These are phyloP conservation scores for Phytophthora boehmeriae DNA, from an alignment of 352 stramenopile species.

Conservation along the genomic window DNA sequence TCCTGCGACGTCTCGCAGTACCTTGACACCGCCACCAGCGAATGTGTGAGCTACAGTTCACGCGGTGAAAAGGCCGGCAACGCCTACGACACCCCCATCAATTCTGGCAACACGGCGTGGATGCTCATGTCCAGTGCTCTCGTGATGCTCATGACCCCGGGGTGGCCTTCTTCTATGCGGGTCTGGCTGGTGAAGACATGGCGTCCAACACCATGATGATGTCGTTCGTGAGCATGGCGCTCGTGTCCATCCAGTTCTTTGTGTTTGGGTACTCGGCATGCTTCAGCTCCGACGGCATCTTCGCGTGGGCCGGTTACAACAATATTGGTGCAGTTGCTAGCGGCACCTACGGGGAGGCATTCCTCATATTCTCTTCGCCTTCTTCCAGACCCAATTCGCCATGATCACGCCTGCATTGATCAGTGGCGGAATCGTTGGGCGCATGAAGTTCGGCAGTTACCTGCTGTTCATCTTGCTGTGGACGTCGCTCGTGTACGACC, in stretches of 20 bases:
- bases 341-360: slow-evolving; percentile 65
- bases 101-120: slow-evolving; percentile 74
- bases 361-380: slow-evolving; percentile 73
- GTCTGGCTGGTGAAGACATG: slow-evolving; percentile 75
- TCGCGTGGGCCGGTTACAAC: slow-evolving; percentile 66
- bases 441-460: slow-evolving; percentile 84
- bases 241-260: slow-evolving; percentile 87
- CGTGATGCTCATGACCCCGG: slow-evolving; percentile 79
- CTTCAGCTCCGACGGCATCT: slow-evolving; percentile 71
- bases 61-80: slow-evolving; percentile 38
- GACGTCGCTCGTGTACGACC: slow-evolving; percentile 85
- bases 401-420: slow-evolving; percentile 81
- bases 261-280: slow-evolving; percentile 76
- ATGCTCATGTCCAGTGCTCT: slow-evolving; percentile 62
- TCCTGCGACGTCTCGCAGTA: slow-evolving; percentile 45
- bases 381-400: slow-evolving; percentile 87
- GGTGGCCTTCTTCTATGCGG: slow-evolving; percentile 85
- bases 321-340: slow-evolving; percentile 47
- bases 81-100: slow-evolving; percentile 37
- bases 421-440: slow-evolving; percentile 81
- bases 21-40: slow-evolving; percentile 37
- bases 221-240: slow-evolving; percentile 75
- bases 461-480: slow-evolving; percentile 81
- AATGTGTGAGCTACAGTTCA: slow-evolving; percentile 44
- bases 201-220: slow-evolving; percentile 86